A percentile compares a stretch with the other conserved stretches of the same genome.
Evolutionary conservation across 1,139 yeast species (phyloP).

Genomic region (Dujonia santamariae): DNA sequence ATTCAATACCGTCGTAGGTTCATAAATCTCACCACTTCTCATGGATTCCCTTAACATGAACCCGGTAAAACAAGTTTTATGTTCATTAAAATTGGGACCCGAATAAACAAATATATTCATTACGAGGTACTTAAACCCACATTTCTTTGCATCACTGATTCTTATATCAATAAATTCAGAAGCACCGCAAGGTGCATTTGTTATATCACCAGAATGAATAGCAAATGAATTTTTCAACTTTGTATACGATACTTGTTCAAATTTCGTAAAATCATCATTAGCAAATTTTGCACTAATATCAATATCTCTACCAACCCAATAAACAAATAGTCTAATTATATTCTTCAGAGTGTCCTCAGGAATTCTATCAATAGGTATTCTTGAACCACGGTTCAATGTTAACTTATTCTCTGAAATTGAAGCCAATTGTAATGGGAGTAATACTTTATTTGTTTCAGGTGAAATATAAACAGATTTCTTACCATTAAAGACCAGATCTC

Average conservation of each 20-base stretch:
- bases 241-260: constrained; percentile 3
- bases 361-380: constrained; percentile 5
- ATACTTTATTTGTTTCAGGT: constrained; percentile 6
- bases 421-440: constrained; percentile 8
- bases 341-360: constrained; percentile 8
- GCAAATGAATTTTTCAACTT: constrained; percentile 7
- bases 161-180: constrained; percentile 12
- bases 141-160: constrained; percentile 5
- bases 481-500: not conserved
- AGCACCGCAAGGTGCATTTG: constrained; percentile 12
- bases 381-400: constrained; percentile 11
- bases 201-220: constrained; percentile 13
- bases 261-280: constrained; percentile 6
- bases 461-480: constrained; percentile 6
- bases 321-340: constrained; percentile 9
- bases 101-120: constrained; percentile 10
- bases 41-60: constrained; percentile 10
- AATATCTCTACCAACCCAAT: constrained; percentile 13
- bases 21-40: constrained; percentile 10
- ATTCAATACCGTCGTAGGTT: constrained; percentile 10
- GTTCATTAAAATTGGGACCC: constrained; percentile 8
- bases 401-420: constrained; percentile 6
- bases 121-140: constrained; percentile 9
- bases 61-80: constrained; percentile 12
- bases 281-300: constrained; percentile 10